Percentiles rank a stretch among this genome's conserved stretches.
Evolutionary conservation across 2,329 filamentous ascomycete species (phyloP).

Genomic region (Penicillium sp.): DNA sequence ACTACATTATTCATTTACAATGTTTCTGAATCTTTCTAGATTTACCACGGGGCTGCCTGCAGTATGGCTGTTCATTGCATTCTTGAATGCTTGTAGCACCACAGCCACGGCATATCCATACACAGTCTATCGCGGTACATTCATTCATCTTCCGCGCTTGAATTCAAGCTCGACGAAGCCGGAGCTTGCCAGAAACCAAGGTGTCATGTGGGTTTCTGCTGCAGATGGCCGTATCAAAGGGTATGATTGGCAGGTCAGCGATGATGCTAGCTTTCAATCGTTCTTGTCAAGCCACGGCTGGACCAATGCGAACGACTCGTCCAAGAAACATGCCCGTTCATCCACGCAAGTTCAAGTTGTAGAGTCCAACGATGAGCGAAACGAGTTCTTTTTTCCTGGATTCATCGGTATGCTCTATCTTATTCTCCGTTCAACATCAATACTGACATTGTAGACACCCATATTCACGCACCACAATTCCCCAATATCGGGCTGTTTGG

Average conservation of each 20-base stretch:
- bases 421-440: neutral
- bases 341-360: neutral
- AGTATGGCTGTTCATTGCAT: constrained; percentile 3
- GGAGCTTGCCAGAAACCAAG: constrained; percentile 9
- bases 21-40: constrained; percentile 5
- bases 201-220: constrained; percentile 12
- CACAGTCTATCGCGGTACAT: constrained; percentile 15
- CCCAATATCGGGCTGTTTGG: constrained; percentile 94
- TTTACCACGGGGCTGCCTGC: constrained; percentile 1
- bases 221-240: constrained; percentile 10
- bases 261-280: constrained; percentile 13
- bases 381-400: constrained; percentile 48
- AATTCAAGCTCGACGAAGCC: constrained; percentile 2
- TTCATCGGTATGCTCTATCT: constrained; percentile 35
- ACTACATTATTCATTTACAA: constrained; percentile 2
- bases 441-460: constrained; percentile 61
- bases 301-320: neutral
- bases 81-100: constrained; percentile 4
- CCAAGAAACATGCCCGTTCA: neutral
- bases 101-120: constrained; percentile 6
- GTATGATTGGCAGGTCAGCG: constrained; percentile 11
- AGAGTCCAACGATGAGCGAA: constrained; percentile 38
- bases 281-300: constrained; percentile 14
- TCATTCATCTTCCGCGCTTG: constrained; percentile 11
- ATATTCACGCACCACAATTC: constrained; percentile 93